phyloP scores from a whole-genome alignment of 305 asterid species.

The Fraxinus dipetala region DNA sequence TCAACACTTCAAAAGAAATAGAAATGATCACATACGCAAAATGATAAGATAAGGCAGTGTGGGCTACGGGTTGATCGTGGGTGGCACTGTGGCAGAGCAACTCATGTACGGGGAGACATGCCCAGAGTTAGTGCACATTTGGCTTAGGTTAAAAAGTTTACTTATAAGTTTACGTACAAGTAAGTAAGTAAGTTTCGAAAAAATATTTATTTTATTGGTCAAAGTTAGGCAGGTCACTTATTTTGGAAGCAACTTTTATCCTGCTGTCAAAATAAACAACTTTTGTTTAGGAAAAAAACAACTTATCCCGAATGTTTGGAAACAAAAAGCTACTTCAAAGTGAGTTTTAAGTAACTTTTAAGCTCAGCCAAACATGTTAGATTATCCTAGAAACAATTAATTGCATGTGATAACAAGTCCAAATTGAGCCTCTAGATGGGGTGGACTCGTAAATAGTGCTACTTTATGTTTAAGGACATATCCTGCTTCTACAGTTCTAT shows the following conservation, averaged over 20 bases:
- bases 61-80: neutral
- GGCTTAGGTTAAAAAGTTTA: neutral
- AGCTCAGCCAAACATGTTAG: neutral
- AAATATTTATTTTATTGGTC: neutral
- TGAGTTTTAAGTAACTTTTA: neutral
- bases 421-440: neutral
- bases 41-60: neutral
- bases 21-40: neutral
- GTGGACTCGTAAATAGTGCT: neutral
- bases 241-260: neutral
- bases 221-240: neutral
- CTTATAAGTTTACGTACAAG: neutral
- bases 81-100: neutral
- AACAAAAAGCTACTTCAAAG: neutral
- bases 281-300: neutral
- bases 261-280: neutral
- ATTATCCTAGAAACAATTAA: neutral
- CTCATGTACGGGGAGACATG: neutral
- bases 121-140: neutral
- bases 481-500: neutral
- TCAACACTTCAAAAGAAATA: neutral
- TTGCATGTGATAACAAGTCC: neutral
- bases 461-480: neutral
- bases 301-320: neutral
- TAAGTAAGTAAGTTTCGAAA: neutral